Percentiles rank a stretch among this genome's conserved stretches.
phyloP scores from a whole-genome alignment of 352 stramenopile genomes.

The Thraustochytrium striatum region DNA sequence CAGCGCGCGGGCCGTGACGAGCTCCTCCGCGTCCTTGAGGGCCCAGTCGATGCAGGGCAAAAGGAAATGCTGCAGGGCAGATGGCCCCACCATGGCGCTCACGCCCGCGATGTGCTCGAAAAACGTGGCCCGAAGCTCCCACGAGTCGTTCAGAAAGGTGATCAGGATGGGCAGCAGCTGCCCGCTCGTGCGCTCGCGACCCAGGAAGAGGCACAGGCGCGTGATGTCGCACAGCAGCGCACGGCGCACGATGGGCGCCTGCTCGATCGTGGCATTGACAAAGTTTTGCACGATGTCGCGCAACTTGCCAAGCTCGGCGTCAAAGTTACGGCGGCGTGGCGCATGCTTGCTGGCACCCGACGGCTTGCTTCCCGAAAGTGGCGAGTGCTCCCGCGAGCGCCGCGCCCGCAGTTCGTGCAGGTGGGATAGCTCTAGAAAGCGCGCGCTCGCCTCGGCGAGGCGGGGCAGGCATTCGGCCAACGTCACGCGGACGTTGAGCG shows the following conservation, averaged over 20 bases:
- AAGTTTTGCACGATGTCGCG: constrained; percentile 88
- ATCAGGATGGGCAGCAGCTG: constrained; percentile 93
- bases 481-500: constrained; percentile 84
- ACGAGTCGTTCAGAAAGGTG: constrained; percentile 87
- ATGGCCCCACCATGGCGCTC: constrained; percentile 85
- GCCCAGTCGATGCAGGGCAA: constrained; percentile 93
- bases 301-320: constrained; percentile 80
- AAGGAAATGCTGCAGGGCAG: constrained; percentile 89
- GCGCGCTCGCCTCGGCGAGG: constrained; percentile 81
- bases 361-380: not conserved
- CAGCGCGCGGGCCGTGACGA: constrained; percentile 87
- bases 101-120: constrained; percentile 89
- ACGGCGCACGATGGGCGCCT: constrained; percentile 84
- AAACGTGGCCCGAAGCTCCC: constrained; percentile 67
- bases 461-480: constrained; percentile 87
- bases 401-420: not conserved
- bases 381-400: not conserved
- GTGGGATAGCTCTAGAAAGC: constrained; percentile 84
- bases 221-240: constrained; percentile 87
- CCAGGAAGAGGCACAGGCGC: constrained; percentile 94
- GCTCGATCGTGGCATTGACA: constrained; percentile 70
- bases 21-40: constrained; percentile 90
- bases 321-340: too few relatives aligned
- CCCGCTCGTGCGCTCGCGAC: constrained; percentile 83
- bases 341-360: too few relatives aligned